A percentile compares a stretch with the other conserved stretches of the same genome.
Evolutionary conservation across 306 rosid species (phyloP).

Genomic region (Pterocarpus santalinus): DNA sequence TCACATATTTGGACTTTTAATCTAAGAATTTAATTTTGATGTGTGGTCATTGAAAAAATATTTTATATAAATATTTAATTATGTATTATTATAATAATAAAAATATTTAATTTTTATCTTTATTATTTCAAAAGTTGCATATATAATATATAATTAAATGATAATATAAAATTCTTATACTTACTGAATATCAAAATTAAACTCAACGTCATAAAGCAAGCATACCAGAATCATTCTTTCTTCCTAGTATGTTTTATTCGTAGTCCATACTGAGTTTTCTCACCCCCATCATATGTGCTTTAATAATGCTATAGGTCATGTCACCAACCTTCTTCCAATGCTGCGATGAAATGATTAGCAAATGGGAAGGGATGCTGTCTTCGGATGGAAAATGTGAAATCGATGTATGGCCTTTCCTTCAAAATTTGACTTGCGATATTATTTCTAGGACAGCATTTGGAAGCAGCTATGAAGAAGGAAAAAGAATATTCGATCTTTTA

Average conservation of each 20-base stretch:
- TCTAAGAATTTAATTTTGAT: too few relatives aligned
- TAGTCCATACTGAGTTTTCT: neutral
- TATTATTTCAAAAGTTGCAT: too few relatives aligned
- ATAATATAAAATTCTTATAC: too few relatives aligned
- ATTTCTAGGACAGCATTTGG: conserved; percentile 60
- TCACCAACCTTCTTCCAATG: conserved; percentile 23
- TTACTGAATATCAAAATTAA: too few relatives aligned
- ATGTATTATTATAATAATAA: too few relatives aligned
- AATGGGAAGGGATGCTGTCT: conserved; percentile 51
- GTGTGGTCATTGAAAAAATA: too few relatives aligned
- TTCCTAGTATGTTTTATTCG: neutral
- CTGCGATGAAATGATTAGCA: conserved; percentile 44
- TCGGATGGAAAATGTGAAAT: conserved; percentile 48
- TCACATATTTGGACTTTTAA: too few relatives aligned
- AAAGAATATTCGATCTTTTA: conserved; percentile 54
- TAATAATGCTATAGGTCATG: conserved; percentile 40
- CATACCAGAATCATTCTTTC: too few relatives aligned
- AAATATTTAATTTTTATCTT: too few relatives aligned
- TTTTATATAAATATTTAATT: too few relatives aligned
- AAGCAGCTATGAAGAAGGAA: conserved; percentile 61
- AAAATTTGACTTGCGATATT: conserved; percentile 45
- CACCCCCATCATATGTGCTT: neutral
- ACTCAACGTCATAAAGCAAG: too few relatives aligned
- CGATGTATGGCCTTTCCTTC: conserved; percentile 54
- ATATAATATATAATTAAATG: too few relatives aligned